Conservation (phyloP, 106 monocot species). For the Narthecium ossifragum region DNA sequence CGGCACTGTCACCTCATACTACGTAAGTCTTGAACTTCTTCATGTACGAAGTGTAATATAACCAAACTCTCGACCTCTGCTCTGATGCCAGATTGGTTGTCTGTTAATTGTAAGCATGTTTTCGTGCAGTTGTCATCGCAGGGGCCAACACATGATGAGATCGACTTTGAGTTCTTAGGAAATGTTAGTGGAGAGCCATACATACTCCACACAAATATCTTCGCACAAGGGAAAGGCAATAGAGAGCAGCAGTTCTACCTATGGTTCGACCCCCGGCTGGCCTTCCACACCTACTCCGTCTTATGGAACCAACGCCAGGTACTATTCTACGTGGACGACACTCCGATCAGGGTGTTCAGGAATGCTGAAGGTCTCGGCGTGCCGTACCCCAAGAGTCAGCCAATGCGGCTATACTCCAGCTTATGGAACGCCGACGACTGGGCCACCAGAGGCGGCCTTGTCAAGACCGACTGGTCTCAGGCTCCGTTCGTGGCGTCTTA, state of each 20-base stretch:
- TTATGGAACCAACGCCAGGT: background rate
- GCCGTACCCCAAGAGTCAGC: slow-evolving; percentile 13
- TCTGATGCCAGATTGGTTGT: no score
- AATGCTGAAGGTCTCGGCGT: slow-evolving; percentile 12
- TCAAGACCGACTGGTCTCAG: slow-evolving; percentile 32
- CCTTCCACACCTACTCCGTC: background rate
- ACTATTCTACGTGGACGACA: slow-evolving; percentile 21
- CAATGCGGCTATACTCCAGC: slow-evolving; percentile 22
- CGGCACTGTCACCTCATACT: background rate
- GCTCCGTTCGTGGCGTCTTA: slow-evolving; percentile 26
- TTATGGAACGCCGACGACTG: slow-evolving; percentile 38
- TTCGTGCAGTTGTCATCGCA: background rate
- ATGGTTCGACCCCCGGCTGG: background rate
- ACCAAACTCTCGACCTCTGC: no score
- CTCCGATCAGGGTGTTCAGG: slow-evolving; percentile 17
- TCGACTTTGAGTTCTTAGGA: background rate
- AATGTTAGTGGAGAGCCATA: background rate
- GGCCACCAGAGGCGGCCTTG: slow-evolving; percentile 30
- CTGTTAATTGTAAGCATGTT: no score
- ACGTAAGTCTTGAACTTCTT: background rate
- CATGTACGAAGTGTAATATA: no score
- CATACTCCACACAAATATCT: background rate
- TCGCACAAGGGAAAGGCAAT: background rate
- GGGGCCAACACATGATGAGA: background rate
- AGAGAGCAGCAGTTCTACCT: background rate